Conservation (phyloP, 192 early-diverging fungal genomes). For the Chytriomyces confervae region DNA sequence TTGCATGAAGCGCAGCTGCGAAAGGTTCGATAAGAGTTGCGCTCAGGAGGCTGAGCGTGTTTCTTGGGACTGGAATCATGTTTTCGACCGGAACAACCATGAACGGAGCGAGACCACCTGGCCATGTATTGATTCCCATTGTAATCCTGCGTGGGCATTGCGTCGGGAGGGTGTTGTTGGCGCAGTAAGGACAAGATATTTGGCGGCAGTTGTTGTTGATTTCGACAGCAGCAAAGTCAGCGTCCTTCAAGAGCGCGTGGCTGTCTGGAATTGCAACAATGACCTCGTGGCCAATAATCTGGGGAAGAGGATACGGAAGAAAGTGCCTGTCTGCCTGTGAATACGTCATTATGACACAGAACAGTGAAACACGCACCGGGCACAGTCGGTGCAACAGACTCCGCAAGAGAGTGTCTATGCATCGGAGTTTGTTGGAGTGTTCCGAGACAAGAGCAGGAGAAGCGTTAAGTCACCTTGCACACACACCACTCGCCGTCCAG, state of each 20-base stretch:
- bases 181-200: background rate
- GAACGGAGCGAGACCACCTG: conserved; percentile 28
- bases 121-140: conserved; percentile 36
- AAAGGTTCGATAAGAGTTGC: conserved; percentile 28
- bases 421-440: too few relatives aligned
- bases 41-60: background rate
- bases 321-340: background rate
- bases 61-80: conserved; percentile 11
- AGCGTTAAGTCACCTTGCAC: too few relatives aligned
- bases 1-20: conserved; percentile 31
- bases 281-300: conserved; percentile 9
- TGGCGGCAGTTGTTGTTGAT: conserved; percentile 23
- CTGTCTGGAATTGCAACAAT: too few relatives aligned
- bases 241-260: too few relatives aligned
- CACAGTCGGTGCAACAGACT: conserved; percentile 30
- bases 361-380: background rate
- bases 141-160: conserved; percentile 37
- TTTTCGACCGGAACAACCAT: conserved; percentile 18
- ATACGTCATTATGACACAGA: too few relatives aligned
- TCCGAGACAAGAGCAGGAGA: too few relatives aligned
- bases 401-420: background rate
- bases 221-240: conserved; percentile 16
- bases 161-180: background rate
- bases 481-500: too few relatives aligned
- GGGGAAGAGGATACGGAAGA: conserved; percentile 33